Evolutionary conservation across 805 yeast genomes (phyloP).

Genomic region (Monosporozyma yasuniensis): DNA sequence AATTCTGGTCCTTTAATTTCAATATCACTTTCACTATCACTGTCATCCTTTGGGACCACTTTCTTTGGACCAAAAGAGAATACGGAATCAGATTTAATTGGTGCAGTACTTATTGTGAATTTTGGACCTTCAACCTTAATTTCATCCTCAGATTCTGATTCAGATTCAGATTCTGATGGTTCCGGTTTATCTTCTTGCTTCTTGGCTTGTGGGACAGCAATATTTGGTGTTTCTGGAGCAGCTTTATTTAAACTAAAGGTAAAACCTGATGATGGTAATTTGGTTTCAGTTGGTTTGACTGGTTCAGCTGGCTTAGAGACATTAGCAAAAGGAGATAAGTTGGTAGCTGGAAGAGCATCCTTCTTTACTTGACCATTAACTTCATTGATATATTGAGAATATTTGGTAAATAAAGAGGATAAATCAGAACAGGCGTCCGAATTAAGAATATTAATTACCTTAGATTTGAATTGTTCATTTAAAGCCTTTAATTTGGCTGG

Average conservation of each 20-base stretch:
- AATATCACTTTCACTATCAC: constrained; percentile 28
- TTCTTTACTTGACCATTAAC: constrained; percentile 6
- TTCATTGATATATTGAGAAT: constrained; percentile 42
- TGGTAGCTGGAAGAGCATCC: constrained; percentile 1
- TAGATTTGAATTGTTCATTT: constrained; percentile 48
- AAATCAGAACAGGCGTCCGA: constrained; percentile 48
- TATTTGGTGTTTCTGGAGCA: neutral
- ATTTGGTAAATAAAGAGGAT: constrained; percentile 47
- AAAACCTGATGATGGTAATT: constrained; percentile 1
- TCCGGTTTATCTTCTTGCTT: neutral
- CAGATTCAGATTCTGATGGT: constrained; percentile 9
- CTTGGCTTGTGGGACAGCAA: neutral
- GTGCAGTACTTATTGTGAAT: constrained; percentile 42
- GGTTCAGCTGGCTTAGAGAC: neutral
- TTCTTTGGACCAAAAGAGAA: constrained; percentile 35
- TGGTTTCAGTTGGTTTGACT: neutral
- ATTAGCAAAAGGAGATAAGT: neutral
- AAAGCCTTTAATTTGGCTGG: constrained; percentile 52
- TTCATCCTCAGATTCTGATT: constrained; percentile 39
- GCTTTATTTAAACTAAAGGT: neutral
- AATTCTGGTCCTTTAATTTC: constrained; percentile 35
- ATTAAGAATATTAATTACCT: constrained; percentile 35
- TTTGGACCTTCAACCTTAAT: constrained; percentile 66
- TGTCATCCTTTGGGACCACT: constrained; percentile 18
- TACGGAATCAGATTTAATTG: constrained; percentile 42